A percentile compares a stretch with the other conserved stretches of the same genome.
These are phyloP conservation scores for Neostapfia colusana DNA, from an alignment of 176 grass and related monocot species.

Conservation along the genomic window DNA sequence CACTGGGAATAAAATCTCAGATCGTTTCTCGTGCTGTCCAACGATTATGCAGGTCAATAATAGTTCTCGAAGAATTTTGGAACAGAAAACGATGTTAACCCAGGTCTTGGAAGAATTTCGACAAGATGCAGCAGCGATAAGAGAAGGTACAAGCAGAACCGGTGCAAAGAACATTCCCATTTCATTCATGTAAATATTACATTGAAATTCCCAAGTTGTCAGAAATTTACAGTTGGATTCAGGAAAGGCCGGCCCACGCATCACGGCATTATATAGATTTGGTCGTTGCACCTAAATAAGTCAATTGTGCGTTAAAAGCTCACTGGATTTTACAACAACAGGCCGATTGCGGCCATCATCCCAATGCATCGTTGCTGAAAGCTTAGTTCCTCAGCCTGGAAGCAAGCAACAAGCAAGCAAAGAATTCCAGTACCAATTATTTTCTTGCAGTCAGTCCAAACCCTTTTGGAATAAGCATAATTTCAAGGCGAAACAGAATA, in stretches of 20 bases:
- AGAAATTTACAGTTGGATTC: constrained; percentile 6
- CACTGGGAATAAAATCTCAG: constrained; percentile 3
- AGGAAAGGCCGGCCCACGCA: constrained; percentile 4
- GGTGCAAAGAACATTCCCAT: not conserved
- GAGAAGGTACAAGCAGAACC: not conserved
- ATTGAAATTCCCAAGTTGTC: not conserved
- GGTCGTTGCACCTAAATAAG: not conserved
- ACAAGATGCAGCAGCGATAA: not conserved
- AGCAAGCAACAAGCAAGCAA: constrained; percentile 1
- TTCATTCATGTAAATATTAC: constrained; percentile 22
- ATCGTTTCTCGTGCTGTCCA: not conserved
- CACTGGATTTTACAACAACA: constrained; percentile 33
- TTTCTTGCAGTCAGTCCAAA: constrained; percentile 6
- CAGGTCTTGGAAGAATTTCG: not conserved
- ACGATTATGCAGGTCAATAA: too few relatives aligned
- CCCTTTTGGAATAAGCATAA: not conserved
- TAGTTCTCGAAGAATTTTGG: not conserved
- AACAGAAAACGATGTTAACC: not conserved
- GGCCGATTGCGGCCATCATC: not conserved
- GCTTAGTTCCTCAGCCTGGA: not conserved
- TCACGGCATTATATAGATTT: not conserved
- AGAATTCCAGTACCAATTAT: not conserved
- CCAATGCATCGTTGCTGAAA: constrained; percentile 5
- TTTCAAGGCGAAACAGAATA: not conserved
- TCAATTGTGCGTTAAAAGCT: not conserved